Base-by-base conservation (phyloP, 148 eudicot species). In the Silene uniflora region DNA sequence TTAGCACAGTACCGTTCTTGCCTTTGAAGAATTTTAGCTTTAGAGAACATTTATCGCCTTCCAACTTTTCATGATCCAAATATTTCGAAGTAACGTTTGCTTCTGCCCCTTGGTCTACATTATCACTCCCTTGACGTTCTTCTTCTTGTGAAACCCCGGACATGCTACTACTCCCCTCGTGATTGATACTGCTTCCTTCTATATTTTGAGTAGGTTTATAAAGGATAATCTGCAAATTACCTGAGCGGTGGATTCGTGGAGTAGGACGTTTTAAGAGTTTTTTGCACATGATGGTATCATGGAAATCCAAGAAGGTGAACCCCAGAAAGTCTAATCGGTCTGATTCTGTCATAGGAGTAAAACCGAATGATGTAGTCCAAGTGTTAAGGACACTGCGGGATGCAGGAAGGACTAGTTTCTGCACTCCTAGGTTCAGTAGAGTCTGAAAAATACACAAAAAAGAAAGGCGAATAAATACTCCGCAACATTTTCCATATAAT, bases 201-300 rank as follows among this genome's bases (percentile, higher is more conserved):
- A 76, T 32, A 22, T 56, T 65, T 24, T 35, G 74, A 77, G 9
- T 66, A 54, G n/a, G 56, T 62, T 73, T 75, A 73, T 46, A 78
- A 66, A 9, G 77, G 65, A 14, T 49, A 71, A 79, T 42, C 2
- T 39, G 71, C 56, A 13, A 65, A 85, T 90, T 86, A 75, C 68
- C 82, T n/a, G 63, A 39, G 60, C 62, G 67, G 61, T 12, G 76
- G 10, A 78, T 74, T 73, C 66, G 32, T 75, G 78, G 32, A 54
- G 73, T 72, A 62, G 76, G 84, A 68, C 49, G 73, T 74, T 73
- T 82, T 62, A 96, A 78, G 82, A 84, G 74, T 73, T 96, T 96
- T 81, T 96, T 91, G 86, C 99, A 96, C 89, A 92, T 82, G 12
- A 84, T 52, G 7, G 98, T 91, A n/a, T 88, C 98, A 80, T 87